A percentile compares a stretch with the other conserved stretches of the same genome.
Evolutionary conservation across 148 eudicot species (phyloP).

Genomic region (Heliamphora exappendiculata): DNA sequence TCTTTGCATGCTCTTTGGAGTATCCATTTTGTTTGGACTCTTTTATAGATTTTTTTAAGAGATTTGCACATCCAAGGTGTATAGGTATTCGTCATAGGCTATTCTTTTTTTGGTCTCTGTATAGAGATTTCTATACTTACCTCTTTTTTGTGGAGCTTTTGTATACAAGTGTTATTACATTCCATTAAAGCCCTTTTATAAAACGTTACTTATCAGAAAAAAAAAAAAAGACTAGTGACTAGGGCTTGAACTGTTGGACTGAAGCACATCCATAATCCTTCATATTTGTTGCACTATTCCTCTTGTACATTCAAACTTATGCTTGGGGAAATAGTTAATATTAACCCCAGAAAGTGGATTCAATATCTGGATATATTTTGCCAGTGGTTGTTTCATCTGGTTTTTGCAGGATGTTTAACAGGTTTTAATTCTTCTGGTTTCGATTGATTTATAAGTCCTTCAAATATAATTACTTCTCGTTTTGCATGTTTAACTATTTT

Average conservation of each 20-base stretch:
- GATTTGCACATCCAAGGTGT: no score
- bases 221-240: not conserved
- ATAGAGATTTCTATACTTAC: no score
- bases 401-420: not conserved
- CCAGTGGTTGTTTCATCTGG: not conserved
- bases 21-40: no score
- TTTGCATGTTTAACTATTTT: not conserved
- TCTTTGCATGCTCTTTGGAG: no score
- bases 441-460: not conserved
- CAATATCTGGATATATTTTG: not conserved
- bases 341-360: not conserved
- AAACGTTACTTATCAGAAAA: not conserved
- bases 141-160: no score
- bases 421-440: slow-evolving; percentile 1
- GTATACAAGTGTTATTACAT: no score
- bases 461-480: not conserved
- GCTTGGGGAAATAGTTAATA: not conserved
- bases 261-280: not conserved
- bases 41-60: no score
- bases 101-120: no score
- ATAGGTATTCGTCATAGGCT: no score
- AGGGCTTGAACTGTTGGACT: not conserved
- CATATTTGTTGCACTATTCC: not conserved
- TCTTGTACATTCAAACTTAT: not conserved
- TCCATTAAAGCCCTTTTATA: not conserved